Evolutionary conservation across 2,329 filamentous ascomycete genomes (phyloP), one percentile per base, ranked within the genome.

Genomic region (Polytolypa hystricis): DNA sequence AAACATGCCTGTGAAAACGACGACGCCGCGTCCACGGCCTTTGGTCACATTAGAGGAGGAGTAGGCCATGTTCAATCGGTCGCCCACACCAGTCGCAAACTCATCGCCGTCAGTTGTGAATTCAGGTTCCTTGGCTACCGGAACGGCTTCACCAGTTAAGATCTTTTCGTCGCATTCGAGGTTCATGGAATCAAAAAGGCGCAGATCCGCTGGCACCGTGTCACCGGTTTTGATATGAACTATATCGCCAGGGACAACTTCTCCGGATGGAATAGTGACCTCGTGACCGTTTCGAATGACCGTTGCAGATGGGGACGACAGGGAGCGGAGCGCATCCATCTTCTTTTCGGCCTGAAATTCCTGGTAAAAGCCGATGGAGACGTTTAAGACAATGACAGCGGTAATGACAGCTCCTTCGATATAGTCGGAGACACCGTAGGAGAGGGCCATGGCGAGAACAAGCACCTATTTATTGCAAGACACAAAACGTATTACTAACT

Each of bases 151-250:
- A 26, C 74, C 74, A 8, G 74, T 78, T 25, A 78, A 61, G 32
- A 77, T 67, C 10, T 73, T 69, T 49, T 77, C 74, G 42, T 93
- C 83, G 45, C 79, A 81, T 33, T 79, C 80, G 41, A 84, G 63
- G 56, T 87, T 87, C 60, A 85, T 74, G 39, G 70, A 60, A 47
- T 73, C 69, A 36, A 72, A 57, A 25, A 68, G 48, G 39, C 71
- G 63, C 36, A 77, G 48, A 47, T 78, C 74, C 4, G 73, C 74
- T 11, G 73, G 72, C 7, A 77, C 62, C 4, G 72, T 74, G 45
- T 76, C 73, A 6, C 73, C 72, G 9, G 66, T 70, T 51, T 63
- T 66, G 48, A 66, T 56, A 10, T 60, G 58, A 7, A 66, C 66
- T 30, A 77, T 59, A 44, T 77, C 73, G 11, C 73, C 74, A 17